A percentile compares a stretch with the other conserved stretches of the same genome.
These are phyloP conservation scores for Globisporangium viniferum DNA, from an alignment of 352 stramenopile species.

Conservation along the genomic window DNA sequence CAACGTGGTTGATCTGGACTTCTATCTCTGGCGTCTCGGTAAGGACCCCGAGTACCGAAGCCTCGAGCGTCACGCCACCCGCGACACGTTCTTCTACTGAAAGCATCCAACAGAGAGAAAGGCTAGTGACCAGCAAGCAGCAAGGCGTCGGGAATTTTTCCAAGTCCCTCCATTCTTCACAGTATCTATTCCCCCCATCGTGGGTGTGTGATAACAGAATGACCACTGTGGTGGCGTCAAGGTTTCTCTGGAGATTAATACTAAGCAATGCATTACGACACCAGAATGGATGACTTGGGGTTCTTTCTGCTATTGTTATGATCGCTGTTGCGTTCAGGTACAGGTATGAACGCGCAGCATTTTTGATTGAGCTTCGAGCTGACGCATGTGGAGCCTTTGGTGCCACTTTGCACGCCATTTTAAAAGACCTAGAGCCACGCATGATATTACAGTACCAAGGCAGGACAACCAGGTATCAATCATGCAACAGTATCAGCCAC, in stretches of 20 bases:
- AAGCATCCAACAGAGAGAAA: neutral
- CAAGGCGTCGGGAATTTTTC: neutral
- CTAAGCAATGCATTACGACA: neutral
- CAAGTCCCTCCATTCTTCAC: neutral
- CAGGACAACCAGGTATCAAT: neutral
- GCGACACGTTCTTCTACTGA: conserved; percentile 71
- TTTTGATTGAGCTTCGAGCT: neutral
- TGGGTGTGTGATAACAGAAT: neutral
- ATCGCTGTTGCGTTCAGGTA: neutral
- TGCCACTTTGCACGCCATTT: neutral
- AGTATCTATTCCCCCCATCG: neutral
- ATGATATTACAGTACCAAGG: neutral
- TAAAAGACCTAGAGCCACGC: neutral
- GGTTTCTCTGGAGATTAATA: neutral
- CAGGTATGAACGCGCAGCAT: neutral
- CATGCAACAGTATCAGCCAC: neutral
- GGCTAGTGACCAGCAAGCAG: neutral
- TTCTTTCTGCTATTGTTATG: neutral
- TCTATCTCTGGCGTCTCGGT: conserved; percentile 71
- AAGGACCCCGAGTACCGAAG: conserved; percentile 69
- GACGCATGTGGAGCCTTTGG: neutral
- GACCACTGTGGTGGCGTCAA: neutral
- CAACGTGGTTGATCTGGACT: conserved; percentile 45
- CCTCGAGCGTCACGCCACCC: conserved; percentile 70
- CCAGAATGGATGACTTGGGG: neutral